A percentile compares a stretch with the other conserved stretches of the same genome.
Evolutionary conservation across 768 basidiomycete genomes (phyloP).

Genomic region (Leucocoprinus sp.): DNA sequence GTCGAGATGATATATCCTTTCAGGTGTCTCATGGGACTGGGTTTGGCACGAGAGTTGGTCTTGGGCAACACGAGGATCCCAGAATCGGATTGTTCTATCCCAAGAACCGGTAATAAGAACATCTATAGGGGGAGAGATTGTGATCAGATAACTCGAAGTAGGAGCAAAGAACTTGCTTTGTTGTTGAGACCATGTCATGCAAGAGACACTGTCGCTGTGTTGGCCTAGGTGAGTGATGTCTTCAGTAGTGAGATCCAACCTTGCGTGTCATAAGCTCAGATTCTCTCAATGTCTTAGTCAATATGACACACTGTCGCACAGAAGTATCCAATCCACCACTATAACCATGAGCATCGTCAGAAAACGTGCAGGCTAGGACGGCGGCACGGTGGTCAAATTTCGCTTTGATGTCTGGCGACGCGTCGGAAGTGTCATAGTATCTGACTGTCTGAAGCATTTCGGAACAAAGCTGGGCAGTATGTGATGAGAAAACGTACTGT

Average conservation of each 20-base stretch:
- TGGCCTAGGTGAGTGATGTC: slow-evolving; percentile 68
- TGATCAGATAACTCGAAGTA: background rate
- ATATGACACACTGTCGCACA: slow-evolving; percentile 61
- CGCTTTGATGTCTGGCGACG: slow-evolving; percentile 53
- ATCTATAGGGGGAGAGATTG: slow-evolving; percentile 32
- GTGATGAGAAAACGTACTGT: slow-evolving; percentile 31
- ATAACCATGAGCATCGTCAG: slow-evolving; percentile 58
- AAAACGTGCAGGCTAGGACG: slow-evolving; percentile 76
- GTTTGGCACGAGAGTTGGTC: slow-evolving; percentile 40
- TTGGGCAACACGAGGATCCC: slow-evolving; percentile 57
- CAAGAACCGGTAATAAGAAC: slow-evolving; percentile 80
- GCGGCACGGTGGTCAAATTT: slow-evolving; percentile 88
- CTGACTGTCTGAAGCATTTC: slow-evolving; percentile 25
- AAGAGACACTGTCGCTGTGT: slow-evolving; percentile 74
- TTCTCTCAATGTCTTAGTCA: background rate
- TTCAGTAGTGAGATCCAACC: slow-evolving; percentile 72
- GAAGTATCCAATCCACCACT: slow-evolving; percentile 85
- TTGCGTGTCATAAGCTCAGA: slow-evolving; percentile 21
- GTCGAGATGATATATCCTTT: slow-evolving; percentile 82
- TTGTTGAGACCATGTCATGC: slow-evolving; percentile 61
- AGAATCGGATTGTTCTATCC: slow-evolving; percentile 84
- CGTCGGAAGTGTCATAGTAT: slow-evolving; percentile 51
- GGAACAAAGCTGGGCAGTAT: background rate
- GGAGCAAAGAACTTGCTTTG: slow-evolving; percentile 42
- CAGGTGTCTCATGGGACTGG: slow-evolving; percentile 60